Evolutionary conservation across 2,329 filamentous ascomycete species (phyloP).

Genomic region (Cladosporium sp.): DNA sequence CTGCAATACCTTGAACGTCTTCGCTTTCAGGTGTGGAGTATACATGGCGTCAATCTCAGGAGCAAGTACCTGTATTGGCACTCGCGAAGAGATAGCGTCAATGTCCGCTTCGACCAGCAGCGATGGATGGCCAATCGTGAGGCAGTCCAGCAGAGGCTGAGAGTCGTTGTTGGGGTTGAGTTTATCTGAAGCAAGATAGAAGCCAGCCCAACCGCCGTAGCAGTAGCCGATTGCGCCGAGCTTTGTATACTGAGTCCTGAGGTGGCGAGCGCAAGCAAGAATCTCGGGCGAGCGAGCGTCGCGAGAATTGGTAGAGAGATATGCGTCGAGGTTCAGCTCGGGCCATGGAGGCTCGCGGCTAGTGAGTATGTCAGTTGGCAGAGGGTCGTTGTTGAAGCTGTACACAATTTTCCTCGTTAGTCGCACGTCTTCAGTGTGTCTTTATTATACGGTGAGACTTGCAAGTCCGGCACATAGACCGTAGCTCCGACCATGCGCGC

Average conservation of each 20-base stretch:
- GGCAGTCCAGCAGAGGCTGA: slow-evolving; percentile 40
- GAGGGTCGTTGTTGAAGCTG: slow-evolving; percentile 22
- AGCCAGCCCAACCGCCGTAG: slow-evolving; percentile 50
- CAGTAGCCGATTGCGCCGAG: slow-evolving; percentile 48
- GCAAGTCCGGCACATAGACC: slow-evolving; percentile 40
- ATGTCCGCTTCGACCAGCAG: slow-evolving; percentile 45
- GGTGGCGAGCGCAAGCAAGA: slow-evolving; percentile 33
- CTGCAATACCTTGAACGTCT: slow-evolving; percentile 38
- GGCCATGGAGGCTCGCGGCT: slow-evolving; percentile 15
- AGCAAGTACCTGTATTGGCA: slow-evolving; percentile 51
- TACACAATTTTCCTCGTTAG: not conserved
- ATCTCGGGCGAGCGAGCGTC: slow-evolving; percentile 35
- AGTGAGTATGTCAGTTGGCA: slow-evolving; percentile 14
- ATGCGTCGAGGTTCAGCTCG: slow-evolving; percentile 22
- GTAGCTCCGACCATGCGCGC: slow-evolving; percentile 43
- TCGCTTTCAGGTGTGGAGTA: slow-evolving; percentile 44
- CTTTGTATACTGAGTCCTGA: slow-evolving; percentile 33
- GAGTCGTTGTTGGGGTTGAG: slow-evolving; percentile 21
- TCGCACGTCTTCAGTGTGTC: no score
- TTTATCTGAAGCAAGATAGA: slow-evolving; percentile 43
- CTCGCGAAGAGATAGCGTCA: slow-evolving; percentile 34
- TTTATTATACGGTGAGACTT: not conserved
- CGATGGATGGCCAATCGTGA: slow-evolving; percentile 45
- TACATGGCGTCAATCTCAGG: slow-evolving; percentile 46
- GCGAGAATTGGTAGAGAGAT: slow-evolving; percentile 19